Conservation (phyloP, 2,329 filamentous ascomycete genomes). For the Gnomoniopsis sp. region DNA sequence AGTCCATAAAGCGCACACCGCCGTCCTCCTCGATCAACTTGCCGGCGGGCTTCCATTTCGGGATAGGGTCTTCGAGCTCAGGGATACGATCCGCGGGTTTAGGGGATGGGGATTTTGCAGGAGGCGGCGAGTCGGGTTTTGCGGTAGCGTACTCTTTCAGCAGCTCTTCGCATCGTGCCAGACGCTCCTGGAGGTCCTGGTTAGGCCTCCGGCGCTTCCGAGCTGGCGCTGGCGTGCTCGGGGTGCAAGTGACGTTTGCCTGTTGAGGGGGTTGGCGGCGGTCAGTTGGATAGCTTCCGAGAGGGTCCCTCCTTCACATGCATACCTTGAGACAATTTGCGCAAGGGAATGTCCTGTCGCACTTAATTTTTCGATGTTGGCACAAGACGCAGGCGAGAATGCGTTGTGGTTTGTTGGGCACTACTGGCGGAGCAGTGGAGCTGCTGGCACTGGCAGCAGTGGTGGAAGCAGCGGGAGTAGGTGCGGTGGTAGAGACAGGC, state of each 20-base stretch:
- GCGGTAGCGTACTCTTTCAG: slow-evolving; percentile 53
- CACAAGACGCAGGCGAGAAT: slow-evolving; percentile 55
- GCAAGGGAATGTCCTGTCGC: slow-evolving; percentile 56
- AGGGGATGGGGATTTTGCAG: slow-evolving; percentile 19
- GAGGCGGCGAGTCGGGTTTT: slow-evolving; percentile 21
- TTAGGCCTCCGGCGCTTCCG: slow-evolving; percentile 58
- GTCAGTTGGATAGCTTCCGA: too few species aligned
- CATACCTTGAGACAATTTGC: slow-evolving; percentile 58
- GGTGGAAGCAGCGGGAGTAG: neutral
- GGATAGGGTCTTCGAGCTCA: slow-evolving; percentile 28
- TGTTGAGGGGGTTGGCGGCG: slow-evolving; percentile 23
- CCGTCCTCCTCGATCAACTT: slow-evolving; percentile 55
- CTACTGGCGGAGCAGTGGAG: neutral
- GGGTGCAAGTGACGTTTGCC: slow-evolving; percentile 58
- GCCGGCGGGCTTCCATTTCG: slow-evolving; percentile 43
- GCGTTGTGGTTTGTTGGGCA: slow-evolving; percentile 35
- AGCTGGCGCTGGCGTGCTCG: slow-evolving; percentile 57
- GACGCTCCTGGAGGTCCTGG: slow-evolving; percentile 58
- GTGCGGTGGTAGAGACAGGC: slow-evolving; percentile 2
- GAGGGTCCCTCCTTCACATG: too few species aligned
- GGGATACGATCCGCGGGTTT: slow-evolving; percentile 20
- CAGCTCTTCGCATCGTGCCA: slow-evolving; percentile 56
- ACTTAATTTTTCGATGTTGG: slow-evolving; percentile 62
- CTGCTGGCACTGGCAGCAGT: neutral
- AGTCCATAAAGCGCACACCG: slow-evolving; percentile 55